Conservation (phyloP, 768 basidiomycete species). For the Rhodotorula babjevae region DNA sequence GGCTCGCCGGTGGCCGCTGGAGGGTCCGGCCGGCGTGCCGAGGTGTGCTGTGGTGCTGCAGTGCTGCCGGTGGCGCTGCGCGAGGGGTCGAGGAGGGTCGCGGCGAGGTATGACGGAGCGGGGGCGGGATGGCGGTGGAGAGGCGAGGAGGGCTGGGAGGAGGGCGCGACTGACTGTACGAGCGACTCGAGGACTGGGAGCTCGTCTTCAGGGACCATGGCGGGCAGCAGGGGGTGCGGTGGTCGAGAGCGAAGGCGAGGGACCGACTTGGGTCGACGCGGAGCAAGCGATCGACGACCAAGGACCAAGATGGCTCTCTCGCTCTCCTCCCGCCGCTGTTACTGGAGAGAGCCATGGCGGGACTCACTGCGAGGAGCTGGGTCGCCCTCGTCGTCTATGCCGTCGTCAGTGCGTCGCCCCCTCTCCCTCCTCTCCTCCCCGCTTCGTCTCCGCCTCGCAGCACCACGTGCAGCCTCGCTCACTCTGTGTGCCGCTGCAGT, state of each 20-base stretch:
- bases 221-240: background rate
- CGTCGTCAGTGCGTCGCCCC: constrained; percentile 8
- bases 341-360: background rate
- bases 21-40: too few species aligned
- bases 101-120: background rate
- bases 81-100: background rate
- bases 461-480: background rate
- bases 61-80: too few species aligned
- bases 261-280: background rate
- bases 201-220: constrained; percentile 54
- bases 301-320: too few species aligned
- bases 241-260: background rate
- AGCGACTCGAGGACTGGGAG: constrained; percentile 89
- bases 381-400: constrained; percentile 5
- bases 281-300: background rate
- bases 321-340: too few species aligned
- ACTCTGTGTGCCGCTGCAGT: constrained; percentile 5
- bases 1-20: too few species aligned
- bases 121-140: background rate
- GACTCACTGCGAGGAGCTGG: background rate
- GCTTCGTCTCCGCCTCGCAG: background rate
- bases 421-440: background rate
- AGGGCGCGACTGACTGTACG: constrained; percentile 61
- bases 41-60: too few species aligned
- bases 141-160: background rate